These are phyloP conservation scores for Dalbergia cochinchinensis DNA, from an alignment of 306 rosid species.

Conservation along the genomic window DNA sequence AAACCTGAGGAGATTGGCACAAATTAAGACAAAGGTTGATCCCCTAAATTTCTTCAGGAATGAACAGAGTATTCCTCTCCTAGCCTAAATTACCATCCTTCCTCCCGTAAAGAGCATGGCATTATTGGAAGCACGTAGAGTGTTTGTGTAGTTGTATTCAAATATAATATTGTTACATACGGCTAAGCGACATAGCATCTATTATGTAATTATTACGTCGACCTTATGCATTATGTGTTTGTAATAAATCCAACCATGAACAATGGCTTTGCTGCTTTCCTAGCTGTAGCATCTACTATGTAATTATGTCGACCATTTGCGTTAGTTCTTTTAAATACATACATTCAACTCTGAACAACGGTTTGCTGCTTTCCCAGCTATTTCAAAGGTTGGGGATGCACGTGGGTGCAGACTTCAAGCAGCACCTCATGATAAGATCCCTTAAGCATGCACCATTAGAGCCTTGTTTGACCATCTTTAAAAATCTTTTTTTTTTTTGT, in stretches of 20 bases:
- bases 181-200: not conserved
- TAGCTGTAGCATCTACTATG: too few relatives aligned
- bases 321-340: too few relatives aligned
- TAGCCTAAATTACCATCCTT: not conserved
- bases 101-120: not conserved
- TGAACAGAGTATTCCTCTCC: slow-evolving; percentile 56
- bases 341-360: too few relatives aligned
- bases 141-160: not conserved
- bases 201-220: not conserved
- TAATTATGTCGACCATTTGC: too few relatives aligned
- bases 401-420: too few relatives aligned
- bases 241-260: not conserved
- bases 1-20: slow-evolving; percentile 46
- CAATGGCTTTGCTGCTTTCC: not conserved
- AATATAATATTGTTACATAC: not conserved
- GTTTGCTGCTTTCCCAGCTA: too few relatives aligned
- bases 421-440: too few relatives aligned
- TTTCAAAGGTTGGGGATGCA: too few relatives aligned
- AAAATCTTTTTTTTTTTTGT: too few relatives aligned
- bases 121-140: slow-evolving; percentile 21
- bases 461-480: too few relatives aligned
- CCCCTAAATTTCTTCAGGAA: slow-evolving; percentile 49
- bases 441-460: too few relatives aligned
- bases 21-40: slow-evolving; percentile 51
- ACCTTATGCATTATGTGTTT: not conserved